phyloP scores from a whole-genome alignment of 2,329 filamentous ascomycete species.

The Monilinia laxa region DNA sequence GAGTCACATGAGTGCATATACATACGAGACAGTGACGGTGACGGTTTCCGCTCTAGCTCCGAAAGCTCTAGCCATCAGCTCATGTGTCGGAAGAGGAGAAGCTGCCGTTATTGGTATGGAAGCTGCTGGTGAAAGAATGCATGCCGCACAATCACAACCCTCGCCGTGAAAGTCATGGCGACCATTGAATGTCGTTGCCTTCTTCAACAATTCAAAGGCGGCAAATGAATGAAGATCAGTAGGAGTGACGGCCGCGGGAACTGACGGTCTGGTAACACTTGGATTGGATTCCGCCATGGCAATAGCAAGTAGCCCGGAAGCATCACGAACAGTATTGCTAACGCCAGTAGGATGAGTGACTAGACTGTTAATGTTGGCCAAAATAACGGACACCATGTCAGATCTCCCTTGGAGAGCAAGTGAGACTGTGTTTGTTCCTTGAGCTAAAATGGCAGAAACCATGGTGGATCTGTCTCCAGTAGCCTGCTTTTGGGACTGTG shows the following conservation, averaged over 20 bases:
- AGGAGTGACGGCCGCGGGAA: background rate
- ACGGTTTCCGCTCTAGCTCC: constrained; percentile 9
- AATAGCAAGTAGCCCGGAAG: constrained; percentile 21
- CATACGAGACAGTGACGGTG: constrained; percentile 19
- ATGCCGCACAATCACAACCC: constrained; percentile 18
- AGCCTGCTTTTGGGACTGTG: background rate
- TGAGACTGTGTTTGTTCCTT: constrained; percentile 22
- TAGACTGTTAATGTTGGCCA: constrained; percentile 21
- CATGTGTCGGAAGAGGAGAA: constrained; percentile 13
- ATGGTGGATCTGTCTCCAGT: constrained; percentile 14
- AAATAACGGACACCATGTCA: constrained; percentile 20
- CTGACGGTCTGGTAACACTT: constrained; percentile 3
- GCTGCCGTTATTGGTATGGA: constrained; percentile 14
- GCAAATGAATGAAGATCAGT: constrained; percentile 19
- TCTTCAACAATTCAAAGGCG: constrained; percentile 20
- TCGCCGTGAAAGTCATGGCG: constrained; percentile 13
- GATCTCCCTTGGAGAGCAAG: constrained; percentile 17
- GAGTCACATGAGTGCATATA: background rate
- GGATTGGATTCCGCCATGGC: constrained; percentile 19
- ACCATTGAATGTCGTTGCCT: background rate
- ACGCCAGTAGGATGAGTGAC: constrained; percentile 12
- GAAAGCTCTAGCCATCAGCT: constrained; percentile 16
- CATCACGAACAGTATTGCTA: constrained; percentile 18
- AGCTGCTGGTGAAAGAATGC: background rate
- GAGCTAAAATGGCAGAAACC: constrained; percentile 16